Evolutionary conservation across 345 rosid genomes (phyloP), one percentile per base, ranked within the genome.

Genomic region (Cardamine occulta): DNA sequence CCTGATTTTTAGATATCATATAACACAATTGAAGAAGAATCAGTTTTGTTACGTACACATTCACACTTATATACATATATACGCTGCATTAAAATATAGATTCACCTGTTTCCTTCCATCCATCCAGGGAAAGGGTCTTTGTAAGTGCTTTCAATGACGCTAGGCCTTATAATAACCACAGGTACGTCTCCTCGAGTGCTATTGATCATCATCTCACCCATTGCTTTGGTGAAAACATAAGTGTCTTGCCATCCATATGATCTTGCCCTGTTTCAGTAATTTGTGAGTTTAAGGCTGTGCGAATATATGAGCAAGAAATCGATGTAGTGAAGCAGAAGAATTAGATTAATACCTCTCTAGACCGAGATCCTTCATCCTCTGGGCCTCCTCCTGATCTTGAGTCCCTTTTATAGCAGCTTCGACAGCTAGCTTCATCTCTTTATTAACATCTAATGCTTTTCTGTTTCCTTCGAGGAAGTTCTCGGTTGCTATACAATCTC

Each of bases 31-130:
- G 4, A 59, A 47, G 28, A 66, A 64, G 55, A 28, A 37, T 77
- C 75, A 69, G 70, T 31, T 35, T 37, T 59, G 37, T 56, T 54
- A 23, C 6, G 32, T 29, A 11, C 13, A 51, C n/a, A 60, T 40
- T 61, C 19, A n/a, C 51, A 21, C 18, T 1, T 60, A 40, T 6
- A 24, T 1, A 45, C 21, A 70, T 40, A 26, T 10, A 60, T 17
- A 12, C 23, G 45, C 17, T 19, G 5, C 56, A 21, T 47, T 59
- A 11, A 19, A 5, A 24, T 29, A 39, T 9, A 47, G 8, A n/a
- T 51, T 47, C 31, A 88, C 99, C 99, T 88, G 61, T 89, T 93
- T 77, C 99, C 98, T 83, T 95, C 98, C 97, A 95, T 89, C 99
- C 99, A 95, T 62, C 99, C 98, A 0, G 98, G 94, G 77, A 95